These are phyloP conservation scores for Colletotrichum sp. DNA, from an alignment of 2,329 filamentous ascomycete genomes.

Conservation along the genomic window DNA sequence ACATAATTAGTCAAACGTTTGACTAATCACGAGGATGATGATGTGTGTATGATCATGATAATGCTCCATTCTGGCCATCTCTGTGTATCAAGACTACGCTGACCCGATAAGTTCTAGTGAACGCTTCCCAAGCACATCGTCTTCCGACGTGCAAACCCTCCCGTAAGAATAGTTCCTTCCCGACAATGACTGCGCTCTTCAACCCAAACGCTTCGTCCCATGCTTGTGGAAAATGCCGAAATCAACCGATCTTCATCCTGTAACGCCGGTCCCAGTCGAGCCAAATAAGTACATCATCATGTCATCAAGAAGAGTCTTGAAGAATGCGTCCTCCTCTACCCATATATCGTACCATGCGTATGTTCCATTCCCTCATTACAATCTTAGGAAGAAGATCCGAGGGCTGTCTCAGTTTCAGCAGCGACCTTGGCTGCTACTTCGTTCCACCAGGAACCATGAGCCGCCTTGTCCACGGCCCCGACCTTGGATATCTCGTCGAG, in stretches of 20 bases:
- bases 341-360: slow-evolving; percentile 16
- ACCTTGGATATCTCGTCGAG: slow-evolving; percentile 71
- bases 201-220: slow-evolving; percentile 3
- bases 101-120: neutral
- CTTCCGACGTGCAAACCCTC: neutral
- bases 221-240: slow-evolving; percentile 3
- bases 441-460: slow-evolving; percentile 76
- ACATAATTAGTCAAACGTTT: neutral
- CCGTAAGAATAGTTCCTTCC: slow-evolving; percentile 1
- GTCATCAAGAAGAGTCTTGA: slow-evolving; percentile 11
- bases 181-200: neutral
- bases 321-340: neutral
- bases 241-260: neutral
- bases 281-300: slow-evolving; percentile 18
- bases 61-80: neutral
- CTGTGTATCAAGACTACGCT: neutral
- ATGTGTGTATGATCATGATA: neutral
- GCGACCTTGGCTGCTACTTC: slow-evolving; percentile 61
- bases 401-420: slow-evolving; percentile 37
- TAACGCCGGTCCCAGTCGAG: slow-evolving; percentile 12
- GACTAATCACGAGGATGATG: neutral
- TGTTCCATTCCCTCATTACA: neutral
- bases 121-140: neutral
- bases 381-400: neutral
- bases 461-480: slow-evolving; percentile 69